Conservation (phyloP, 495 filamentous ascomycete species). For the Thermothielavioides terrestris region DNA sequence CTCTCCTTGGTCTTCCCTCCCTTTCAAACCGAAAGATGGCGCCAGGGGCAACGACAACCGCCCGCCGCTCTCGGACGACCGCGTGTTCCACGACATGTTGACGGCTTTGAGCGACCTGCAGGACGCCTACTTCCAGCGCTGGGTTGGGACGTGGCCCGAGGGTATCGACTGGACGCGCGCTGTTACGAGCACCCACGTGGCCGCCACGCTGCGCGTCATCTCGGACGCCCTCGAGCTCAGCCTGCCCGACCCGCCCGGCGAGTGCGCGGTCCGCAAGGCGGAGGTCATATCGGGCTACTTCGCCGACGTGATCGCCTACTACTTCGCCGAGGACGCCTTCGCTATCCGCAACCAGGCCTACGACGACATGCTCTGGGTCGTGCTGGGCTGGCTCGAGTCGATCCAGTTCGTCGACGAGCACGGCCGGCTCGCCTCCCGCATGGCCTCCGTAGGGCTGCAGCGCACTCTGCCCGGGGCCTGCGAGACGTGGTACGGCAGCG, state of each 20-base stretch:
- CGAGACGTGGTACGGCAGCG: conserved; percentile 59
- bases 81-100: conserved; percentile 39
- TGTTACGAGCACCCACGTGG: conserved; percentile 73
- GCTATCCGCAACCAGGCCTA: conserved; percentile 70
- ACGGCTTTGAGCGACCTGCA: conserved; percentile 68
- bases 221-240: conserved; percentile 33
- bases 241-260: conserved; percentile 13
- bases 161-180: conserved; percentile 94
- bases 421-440: conserved; percentile 8
- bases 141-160: conserved; percentile 74
- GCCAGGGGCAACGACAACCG: not conserved
- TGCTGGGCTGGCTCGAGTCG: conserved; percentile 81
- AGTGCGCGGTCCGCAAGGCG: conserved; percentile 41
- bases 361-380: conserved; percentile 97
- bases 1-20: conserved; percentile 1
- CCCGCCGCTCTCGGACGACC: conserved; percentile 7
- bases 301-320: conserved; percentile 62
- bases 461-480: not conserved
- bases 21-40: not conserved
- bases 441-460: not conserved
- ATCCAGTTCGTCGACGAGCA: conserved; percentile 66
- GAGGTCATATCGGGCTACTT: conserved; percentile 81
- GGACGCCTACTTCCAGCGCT: conserved; percentile 62
- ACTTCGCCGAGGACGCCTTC: conserved; percentile 80
- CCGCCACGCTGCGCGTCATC: conserved; percentile 57